These are phyloP conservation scores for Xylariomycetidae sp. DNA, from an alignment of 2,329 filamentous ascomycete species.

Conservation along the genomic window DNA sequence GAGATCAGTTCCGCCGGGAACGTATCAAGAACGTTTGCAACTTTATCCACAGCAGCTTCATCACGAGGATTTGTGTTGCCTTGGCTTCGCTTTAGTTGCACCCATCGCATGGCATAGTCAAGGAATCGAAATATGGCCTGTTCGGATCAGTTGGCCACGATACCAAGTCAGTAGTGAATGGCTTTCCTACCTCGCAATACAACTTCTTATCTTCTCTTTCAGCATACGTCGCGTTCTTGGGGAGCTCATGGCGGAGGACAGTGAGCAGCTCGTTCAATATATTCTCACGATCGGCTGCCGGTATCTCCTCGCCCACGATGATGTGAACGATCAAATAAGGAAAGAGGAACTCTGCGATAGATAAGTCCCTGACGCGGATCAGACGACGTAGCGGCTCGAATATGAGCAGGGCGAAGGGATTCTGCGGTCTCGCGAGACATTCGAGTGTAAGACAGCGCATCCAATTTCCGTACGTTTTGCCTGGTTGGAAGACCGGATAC, in stretches of 20 bases:
- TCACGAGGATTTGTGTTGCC: constrained; percentile 31
- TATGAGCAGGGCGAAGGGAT: constrained; percentile 65
- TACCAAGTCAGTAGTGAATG: neutral
- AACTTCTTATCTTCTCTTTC: constrained; percentile 72
- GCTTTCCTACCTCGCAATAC: constrained; percentile 69
- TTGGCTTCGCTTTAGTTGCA: constrained; percentile 63
- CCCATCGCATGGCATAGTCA: constrained; percentile 87
- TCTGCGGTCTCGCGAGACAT: constrained; percentile 71
- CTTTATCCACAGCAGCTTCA: constrained; percentile 43
- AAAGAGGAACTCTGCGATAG: constrained; percentile 80
- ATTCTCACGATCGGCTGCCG: constrained; percentile 54
- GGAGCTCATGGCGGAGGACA: constrained; percentile 60
- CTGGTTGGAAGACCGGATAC: constrained; percentile 73
- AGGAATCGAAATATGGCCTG: constrained; percentile 84
- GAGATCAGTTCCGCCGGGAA: constrained; percentile 74
- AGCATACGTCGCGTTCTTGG: constrained; percentile 45
- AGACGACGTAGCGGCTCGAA: constrained; percentile 78
- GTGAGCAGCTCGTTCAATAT: constrained; percentile 68
- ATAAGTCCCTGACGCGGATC: constrained; percentile 78
- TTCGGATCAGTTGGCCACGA: neutral
- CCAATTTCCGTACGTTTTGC: constrained; percentile 72
- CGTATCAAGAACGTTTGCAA: constrained; percentile 45
- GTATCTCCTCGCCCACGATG: constrained; percentile 61
- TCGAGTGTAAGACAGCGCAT: constrained; percentile 74
- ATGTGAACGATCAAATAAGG: constrained; percentile 84